Evolutionary conservation across 106 monocot species (phyloP), one percentile per base, ranked within the genome.

Genomic region (Cymbidium sinense): DNA sequence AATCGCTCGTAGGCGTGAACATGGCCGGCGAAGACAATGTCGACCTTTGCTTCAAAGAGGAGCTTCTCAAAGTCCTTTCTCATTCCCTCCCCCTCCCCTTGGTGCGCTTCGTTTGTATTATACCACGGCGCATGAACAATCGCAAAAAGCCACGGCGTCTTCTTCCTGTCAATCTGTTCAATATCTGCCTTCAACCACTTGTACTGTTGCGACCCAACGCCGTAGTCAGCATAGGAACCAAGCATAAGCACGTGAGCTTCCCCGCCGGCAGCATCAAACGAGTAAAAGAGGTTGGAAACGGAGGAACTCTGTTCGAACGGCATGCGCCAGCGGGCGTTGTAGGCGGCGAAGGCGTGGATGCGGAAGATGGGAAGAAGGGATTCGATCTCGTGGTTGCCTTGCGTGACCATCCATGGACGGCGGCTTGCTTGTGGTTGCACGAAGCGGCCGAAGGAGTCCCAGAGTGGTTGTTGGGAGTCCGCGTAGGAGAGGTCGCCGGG

Each of bases 401-500:
- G 77, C 0, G 91, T 91, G 27, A 93, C 91, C 96, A 96, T 96
- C 96, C 96, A 93, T 11, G 96, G 96, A 19, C 93, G 75, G 12
- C 31, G 13, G 82, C 86, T 86, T 33, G 96, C 87, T 39, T 73
- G 77, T 2, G 86, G 86, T 64, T 89, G 51, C 0, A 93, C 87
- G 20, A 93, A 70, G 18, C 89, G 89, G 64, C 89, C 96, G 83
- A 93, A 93, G 6, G 89, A 70, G 82, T 96, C 96, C 96, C 96
- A 96, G 6, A 89, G 82, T 0, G 89, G 87, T 75, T 96, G 96
- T 9, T 87, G 73, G 0, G 36, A 34, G 84, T 96, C 93, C 27
- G 93, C 96, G 47, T 96, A 96, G 19, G 96, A 93, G 35, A 96
- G 84, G 79, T 96, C 96, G 41, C 96, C 96, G 30, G 96, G 91